A percentile compares a stretch with the other conserved stretches of the same genome.
Conservation (phyloP, 2,329 filamentous ascomycete species). For the Cercospora citrullina region DNA sequence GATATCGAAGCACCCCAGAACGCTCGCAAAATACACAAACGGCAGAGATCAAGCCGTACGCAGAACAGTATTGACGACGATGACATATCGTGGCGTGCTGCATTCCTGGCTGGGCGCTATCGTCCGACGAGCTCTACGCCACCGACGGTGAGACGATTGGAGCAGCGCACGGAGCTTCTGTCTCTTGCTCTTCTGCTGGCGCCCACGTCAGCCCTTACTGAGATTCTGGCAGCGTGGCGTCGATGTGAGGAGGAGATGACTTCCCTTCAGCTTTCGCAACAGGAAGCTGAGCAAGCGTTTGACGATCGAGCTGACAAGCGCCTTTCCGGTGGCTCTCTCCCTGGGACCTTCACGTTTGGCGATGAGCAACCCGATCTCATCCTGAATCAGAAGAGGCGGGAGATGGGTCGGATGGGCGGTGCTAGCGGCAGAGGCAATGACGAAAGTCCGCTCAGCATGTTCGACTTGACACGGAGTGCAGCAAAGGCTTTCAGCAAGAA, state of each 20-base stretch:
- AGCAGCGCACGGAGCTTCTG: conserved; percentile 79
- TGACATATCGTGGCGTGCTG: conserved; percentile 75
- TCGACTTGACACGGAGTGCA: conserved; percentile 54
- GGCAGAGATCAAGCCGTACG: conserved; percentile 26
- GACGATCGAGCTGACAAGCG: conserved; percentile 63
- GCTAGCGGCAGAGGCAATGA: conserved; percentile 39
- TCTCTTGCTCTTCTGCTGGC: conserved; percentile 73
- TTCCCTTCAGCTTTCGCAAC: conserved; percentile 64
- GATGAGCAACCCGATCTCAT: conserved; percentile 38
- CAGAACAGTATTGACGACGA: conserved; percentile 45
- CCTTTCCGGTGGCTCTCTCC: conserved; percentile 35
- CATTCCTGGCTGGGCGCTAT: conserved; percentile 75
- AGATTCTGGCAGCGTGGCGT: conserved; percentile 73
- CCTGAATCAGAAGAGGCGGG: conserved; percentile 44
- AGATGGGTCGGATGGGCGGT: conserved; percentile 38
- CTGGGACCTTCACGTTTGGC: conserved; percentile 48
- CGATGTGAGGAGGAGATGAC: conserved; percentile 77
- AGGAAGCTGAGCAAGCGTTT: conserved; percentile 68
- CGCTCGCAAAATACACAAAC: conserved; percentile 7
- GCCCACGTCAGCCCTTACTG: conserved; percentile 67
- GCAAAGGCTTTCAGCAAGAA: conserved; percentile 48
- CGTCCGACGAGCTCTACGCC: conserved; percentile 51
- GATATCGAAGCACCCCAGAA: conserved; percentile 26
- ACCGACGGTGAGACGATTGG: conserved; percentile 65
- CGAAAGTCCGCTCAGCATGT: conserved; percentile 55